Percentiles rank a stretch among this genome's conserved stretches.
Evolutionary conservation across 345 rosid species (phyloP).

Genomic region (Eutrema yunnanense): DNA sequence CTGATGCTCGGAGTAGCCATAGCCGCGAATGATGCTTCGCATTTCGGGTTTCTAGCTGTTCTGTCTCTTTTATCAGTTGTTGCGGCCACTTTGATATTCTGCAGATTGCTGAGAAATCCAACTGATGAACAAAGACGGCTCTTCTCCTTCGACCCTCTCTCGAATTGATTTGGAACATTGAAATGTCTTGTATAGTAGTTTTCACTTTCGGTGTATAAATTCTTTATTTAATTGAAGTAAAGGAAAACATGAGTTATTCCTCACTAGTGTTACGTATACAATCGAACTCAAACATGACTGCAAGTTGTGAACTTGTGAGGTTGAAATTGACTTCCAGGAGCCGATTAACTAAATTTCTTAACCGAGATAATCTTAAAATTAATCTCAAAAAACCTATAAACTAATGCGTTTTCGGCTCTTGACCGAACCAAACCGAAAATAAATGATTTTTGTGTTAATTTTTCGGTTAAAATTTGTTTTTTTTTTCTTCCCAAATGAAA

Average conservation of each 20-base stretch:
- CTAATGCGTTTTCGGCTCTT: no score
- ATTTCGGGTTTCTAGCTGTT: slow-evolving; percentile 65
- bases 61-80: slow-evolving; percentile 78
- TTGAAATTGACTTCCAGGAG: not conserved
- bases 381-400: no score
- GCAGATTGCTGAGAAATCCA: slow-evolving; percentile 76
- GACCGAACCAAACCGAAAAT: not conserved
- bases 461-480: not conserved
- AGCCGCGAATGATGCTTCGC: slow-evolving; percentile 74
- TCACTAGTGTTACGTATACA: not conserved
- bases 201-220: slow-evolving; percentile 7
- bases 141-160: slow-evolving; percentile 42
- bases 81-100: slow-evolving; percentile 84
- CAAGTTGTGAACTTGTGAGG: not conserved
- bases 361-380: not conserved
- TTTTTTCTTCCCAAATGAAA: not conserved
- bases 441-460: not conserved
- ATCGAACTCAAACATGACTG: not conserved
- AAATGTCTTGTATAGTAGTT: slow-evolving; percentile 21
- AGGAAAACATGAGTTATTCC: not conserved
- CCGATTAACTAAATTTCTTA: no score
- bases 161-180: slow-evolving; percentile 8
- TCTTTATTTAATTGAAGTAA: not conserved
- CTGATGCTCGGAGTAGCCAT: slow-evolving; percentile 85
- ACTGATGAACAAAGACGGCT: slow-evolving; percentile 80